Evolutionary conservation across 176 grass and related monocot genomes (phyloP).

Genomic region (Bothriochloa decipiens): DNA sequence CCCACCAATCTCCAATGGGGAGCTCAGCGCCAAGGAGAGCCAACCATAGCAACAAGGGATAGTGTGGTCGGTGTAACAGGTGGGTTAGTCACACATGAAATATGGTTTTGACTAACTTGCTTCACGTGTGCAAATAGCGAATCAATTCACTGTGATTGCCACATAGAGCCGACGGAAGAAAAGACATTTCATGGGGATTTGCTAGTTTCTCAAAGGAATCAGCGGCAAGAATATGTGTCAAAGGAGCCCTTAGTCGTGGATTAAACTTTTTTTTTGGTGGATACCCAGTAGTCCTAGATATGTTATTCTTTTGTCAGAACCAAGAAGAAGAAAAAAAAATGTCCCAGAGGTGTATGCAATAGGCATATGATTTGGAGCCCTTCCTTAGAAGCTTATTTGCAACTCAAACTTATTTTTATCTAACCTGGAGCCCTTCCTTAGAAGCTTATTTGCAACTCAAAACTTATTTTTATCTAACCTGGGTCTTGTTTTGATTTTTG

Average conservation of each 20-base stretch:
- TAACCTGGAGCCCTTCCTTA: not conserved
- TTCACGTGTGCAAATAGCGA: not conserved
- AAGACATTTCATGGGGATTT: not conserved
- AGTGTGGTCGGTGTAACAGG: not conserved
- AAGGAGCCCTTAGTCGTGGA: not conserved
- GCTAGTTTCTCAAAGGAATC: not conserved
- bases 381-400: not conserved
- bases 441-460: not conserved
- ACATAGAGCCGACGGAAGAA: not conserved
- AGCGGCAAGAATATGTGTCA: not conserved
- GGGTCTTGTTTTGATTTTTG: constrained; percentile 14
- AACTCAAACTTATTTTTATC: not conserved
- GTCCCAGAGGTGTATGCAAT: not conserved
- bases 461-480: not conserved
- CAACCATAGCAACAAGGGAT: not conserved
- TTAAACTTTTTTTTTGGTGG: not conserved
- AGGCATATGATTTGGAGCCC: not conserved
- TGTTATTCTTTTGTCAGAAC: not conserved
- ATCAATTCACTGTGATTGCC: constrained; percentile 6
- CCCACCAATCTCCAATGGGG: not conserved
- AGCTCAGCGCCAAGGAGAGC: not conserved
- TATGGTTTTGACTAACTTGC: not conserved
- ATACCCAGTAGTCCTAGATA: not conserved
- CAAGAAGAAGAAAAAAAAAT: not conserved
- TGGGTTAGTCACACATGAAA: not conserved